Base-by-base conservation (phyloP, 73 alveolate species). In the Paraurostyla sp. region DNA sequence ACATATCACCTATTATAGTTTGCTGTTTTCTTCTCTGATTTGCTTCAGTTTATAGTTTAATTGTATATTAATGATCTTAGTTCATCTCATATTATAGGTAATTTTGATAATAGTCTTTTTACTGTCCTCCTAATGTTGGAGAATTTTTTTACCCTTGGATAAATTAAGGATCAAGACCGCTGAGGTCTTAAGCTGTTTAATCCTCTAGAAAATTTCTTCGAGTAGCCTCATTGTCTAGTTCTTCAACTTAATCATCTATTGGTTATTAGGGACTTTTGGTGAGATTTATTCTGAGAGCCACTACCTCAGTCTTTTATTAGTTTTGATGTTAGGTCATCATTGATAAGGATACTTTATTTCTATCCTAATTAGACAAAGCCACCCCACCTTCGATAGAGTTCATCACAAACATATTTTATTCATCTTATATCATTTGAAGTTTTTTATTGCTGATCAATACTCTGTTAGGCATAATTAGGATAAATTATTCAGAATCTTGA, bases 301-400 rank as follows among this genome's bases (percentile, higher is more conserved):
- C 36, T 56, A 73, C 42, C 46, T 73, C 87, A 4, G 87, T 73
- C 27, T 30, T 73, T 36, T 73, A 45, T 20, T 15, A 9, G 50
- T 50, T 50, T 30, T 36, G 71, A 30, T 73, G 23, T n/a, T n/a
- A n/a, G 18, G 50, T 73, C 41, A 50, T 30, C 68, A 73, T 73
- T 16, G 87, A 73, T 11, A 73, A 45, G 13, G 87, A 68, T 43
- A 68, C 46, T 33, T 73, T 73, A 15, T 73, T 16, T 27, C 71
- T 16, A 40, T 45, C 87, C 46, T 73, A 30, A 27, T 73, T 42
- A 6, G 68, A 23, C 27, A 73, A 50, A 18, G 46, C 50, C 7
- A 48, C 33, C 6, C 71, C 71, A 6, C 71, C 73, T 48, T 73
- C 87, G 46, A 43, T 32, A 3, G 87, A 32, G 42, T 50, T 45